phyloP scores from a whole-genome alignment of 208 protist genomes.

The Leishmania tropica region DNA sequence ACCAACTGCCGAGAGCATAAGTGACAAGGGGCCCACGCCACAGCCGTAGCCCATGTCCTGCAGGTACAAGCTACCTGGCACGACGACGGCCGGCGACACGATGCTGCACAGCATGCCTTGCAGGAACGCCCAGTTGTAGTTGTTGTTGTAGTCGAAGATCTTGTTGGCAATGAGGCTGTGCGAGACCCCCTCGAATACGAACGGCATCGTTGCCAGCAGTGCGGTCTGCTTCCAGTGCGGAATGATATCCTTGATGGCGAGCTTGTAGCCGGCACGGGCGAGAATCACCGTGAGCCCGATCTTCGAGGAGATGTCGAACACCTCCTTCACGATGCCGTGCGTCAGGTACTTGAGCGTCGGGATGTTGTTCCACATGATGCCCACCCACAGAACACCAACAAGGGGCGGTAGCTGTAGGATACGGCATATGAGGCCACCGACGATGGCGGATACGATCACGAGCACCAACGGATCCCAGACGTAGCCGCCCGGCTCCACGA shows the following conservation, averaged over 20 bases:
- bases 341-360: constrained; percentile 67
- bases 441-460: constrained; percentile 62
- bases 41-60: constrained; percentile 74
- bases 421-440: constrained; percentile 70
- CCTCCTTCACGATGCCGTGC: constrained; percentile 46
- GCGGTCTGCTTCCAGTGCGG: constrained; percentile 78
- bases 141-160: constrained; percentile 64
- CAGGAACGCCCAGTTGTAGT: constrained; percentile 83
- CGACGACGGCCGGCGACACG: constrained; percentile 75
- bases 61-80: constrained; percentile 74
- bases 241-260: constrained; percentile 63
- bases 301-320: constrained; percentile 67
- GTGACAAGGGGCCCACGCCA: constrained; percentile 53
- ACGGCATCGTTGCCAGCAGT: constrained; percentile 65
- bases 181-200: constrained; percentile 60
- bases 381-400: constrained; percentile 79
- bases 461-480: constrained; percentile 75
- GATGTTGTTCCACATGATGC: constrained; percentile 86
- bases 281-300: constrained; percentile 79
- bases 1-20: constrained; percentile 75
- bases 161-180: constrained; percentile 76
- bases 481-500: constrained; percentile 71
- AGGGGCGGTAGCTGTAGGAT: constrained; percentile 81
- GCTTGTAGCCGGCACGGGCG: constrained; percentile 69
- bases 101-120: constrained; percentile 80